These are phyloP conservation scores for Porodaedalea pini DNA, from an alignment of 1,284 basidiomycete species.

Conservation along the genomic window DNA sequence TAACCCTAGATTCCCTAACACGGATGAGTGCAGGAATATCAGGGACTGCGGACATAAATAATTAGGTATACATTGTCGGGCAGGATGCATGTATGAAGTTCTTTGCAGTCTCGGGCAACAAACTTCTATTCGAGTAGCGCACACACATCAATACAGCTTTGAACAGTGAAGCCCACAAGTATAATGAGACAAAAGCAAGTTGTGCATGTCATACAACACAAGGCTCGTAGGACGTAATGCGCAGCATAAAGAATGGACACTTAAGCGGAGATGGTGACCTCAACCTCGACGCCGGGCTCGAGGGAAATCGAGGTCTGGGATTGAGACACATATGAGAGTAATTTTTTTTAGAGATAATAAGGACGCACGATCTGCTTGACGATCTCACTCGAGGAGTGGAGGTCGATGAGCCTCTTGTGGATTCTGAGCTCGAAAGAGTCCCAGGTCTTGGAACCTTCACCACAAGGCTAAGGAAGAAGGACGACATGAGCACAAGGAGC, in stretches of 20 bases:
- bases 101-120: too few species aligned
- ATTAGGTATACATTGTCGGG: too few species aligned
- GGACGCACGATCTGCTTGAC: conserved; percentile 97
- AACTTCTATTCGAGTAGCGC: too few species aligned
- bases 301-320: conserved; percentile 93
- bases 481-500: not conserved
- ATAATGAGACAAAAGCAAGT: not conserved
- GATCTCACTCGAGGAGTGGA: conserved; percentile 97
- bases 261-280: conserved; percentile 90
- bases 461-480: conserved; percentile 71
- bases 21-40: not conserved
- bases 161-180: not conserved
- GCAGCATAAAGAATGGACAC: not conserved
- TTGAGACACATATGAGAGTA: conserved; percentile 3
- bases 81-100: too few species aligned
- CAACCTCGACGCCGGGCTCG: conserved; percentile 99
- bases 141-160: not conserved
- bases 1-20: not conserved
- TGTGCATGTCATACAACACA: not conserved
- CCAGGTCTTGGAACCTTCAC: conserved; percentile 99
- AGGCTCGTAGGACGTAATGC: not conserved
- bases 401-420: conserved; percentile 99
- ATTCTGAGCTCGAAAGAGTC: conserved; percentile 99
- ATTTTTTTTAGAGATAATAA: not conserved
- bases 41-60: too few species aligned